phyloP scores from a whole-genome alignment of 192 early-diverging fungal species.

The Coemansia javaensis region DNA sequence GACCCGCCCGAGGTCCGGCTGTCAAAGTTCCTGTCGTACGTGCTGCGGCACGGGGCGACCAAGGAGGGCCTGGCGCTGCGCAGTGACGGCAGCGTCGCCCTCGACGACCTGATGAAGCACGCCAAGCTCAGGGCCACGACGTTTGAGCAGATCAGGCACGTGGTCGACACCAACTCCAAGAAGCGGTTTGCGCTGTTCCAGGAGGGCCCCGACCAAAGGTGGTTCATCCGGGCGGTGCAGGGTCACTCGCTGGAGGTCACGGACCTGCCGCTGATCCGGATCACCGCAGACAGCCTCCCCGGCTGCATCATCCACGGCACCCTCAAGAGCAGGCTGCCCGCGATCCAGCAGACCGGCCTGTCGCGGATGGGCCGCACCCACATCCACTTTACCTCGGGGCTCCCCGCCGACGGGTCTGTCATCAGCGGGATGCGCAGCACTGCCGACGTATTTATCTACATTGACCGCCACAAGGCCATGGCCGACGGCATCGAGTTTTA shows the following conservation, averaged over 20 bases:
- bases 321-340: conserved; percentile 10
- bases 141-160: conserved; percentile 57
- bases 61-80: conserved; percentile 71
- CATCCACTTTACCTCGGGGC: conserved; percentile 81
- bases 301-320: conserved; percentile 33
- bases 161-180: conserved; percentile 78
- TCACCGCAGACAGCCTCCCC: conserved; percentile 23
- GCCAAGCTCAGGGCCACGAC: conserved; percentile 56
- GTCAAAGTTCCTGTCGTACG: conserved; percentile 75
- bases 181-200: conserved; percentile 67
- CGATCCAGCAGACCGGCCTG: conserved; percentile 57
- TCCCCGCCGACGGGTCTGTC: conserved; percentile 61
- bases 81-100: conserved; percentile 67
- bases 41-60: conserved; percentile 79
- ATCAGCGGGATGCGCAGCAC: conserved; percentile 71
- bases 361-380: conserved; percentile 78
- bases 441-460: conserved; percentile 72
- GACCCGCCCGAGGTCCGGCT: conserved; percentile 50
- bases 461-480: conserved; percentile 68
- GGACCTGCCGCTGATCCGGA: conserved; percentile 23
- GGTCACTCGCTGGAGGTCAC: conserved; percentile 67
- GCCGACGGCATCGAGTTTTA: conserved; percentile 74
- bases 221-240: conserved; percentile 80
- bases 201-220: conserved; percentile 16
- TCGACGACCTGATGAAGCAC: conserved; percentile 61